Percentiles rank a stretch among this genome's conserved stretches.
These are phyloP conservation scores for Apiotrichum porosum DNA, from an alignment of 1,284 basidiomycete species.

Conservation along the genomic window DNA sequence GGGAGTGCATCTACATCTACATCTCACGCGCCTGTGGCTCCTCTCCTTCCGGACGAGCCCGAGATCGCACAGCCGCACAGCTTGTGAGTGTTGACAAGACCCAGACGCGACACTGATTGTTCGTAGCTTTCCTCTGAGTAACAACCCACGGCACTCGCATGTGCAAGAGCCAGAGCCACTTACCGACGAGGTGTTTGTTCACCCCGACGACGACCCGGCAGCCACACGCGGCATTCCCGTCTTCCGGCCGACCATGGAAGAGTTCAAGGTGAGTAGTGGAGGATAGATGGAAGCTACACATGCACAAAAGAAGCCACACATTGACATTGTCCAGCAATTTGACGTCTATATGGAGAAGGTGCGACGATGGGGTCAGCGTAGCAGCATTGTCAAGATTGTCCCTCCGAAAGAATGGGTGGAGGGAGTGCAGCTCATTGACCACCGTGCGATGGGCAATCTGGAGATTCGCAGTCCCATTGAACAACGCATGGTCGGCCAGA, in stretches of 20 bases:
- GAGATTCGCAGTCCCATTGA: conserved; percentile 80
- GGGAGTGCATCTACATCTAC: too few relatives aligned
- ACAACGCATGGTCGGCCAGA: conserved; percentile 79
- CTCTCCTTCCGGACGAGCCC: background rate
- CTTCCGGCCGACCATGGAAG: conserved; percentile 83
- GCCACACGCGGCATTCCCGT: conserved; percentile 85
- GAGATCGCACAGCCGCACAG: conserved; percentile 12
- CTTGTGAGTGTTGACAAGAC: conserved; percentile 5
- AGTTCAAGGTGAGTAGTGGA: conserved; percentile 55
- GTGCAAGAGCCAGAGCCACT: conserved; percentile 13
- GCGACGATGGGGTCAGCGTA: conserved; percentile 78
- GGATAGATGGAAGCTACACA: too few relatives aligned
- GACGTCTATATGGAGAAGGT: conserved; percentile 78
- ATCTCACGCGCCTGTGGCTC: background rate
- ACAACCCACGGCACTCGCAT: conserved; percentile 10
- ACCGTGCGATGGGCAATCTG: conserved; percentile 61
- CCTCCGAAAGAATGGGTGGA: conserved; percentile 86
- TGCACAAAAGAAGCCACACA: background rate
- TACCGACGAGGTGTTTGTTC: conserved; percentile 8
- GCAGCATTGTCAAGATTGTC: conserved; percentile 89
- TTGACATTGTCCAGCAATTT: conserved; percentile 59
- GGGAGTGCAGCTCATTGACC: conserved; percentile 62
- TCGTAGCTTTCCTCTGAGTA: conserved; percentile 17
- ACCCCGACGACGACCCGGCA: conserved; percentile 73
- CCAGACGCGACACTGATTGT: background rate